These are phyloP conservation scores for Osmanthus fragrans DNA, from an alignment of 257 asterid species.

Conservation along the genomic window DNA sequence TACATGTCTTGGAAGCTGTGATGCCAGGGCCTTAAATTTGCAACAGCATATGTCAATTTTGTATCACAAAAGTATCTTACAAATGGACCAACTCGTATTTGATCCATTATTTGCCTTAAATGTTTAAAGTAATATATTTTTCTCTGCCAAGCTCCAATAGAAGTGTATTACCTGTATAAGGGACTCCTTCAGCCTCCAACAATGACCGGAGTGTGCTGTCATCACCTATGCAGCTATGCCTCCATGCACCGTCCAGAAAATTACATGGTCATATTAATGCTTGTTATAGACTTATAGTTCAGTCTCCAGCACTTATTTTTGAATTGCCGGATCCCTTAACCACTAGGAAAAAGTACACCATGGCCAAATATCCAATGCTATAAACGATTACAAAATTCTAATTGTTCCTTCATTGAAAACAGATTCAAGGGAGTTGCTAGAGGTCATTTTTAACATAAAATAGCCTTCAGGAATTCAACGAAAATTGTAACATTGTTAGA, in stretches of 20 bases:
- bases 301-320: slow-evolving; percentile 4
- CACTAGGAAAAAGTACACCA: background rate
- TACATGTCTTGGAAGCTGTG: slow-evolving; percentile 71
- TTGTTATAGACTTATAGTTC: background rate
- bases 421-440: background rate
- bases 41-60: slow-evolving; percentile 29
- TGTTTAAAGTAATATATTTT: slow-evolving; percentile 10
- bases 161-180: slow-evolving; percentile 53
- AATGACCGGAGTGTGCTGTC: slow-evolving; percentile 84
- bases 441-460: background rate
- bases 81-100: background rate
- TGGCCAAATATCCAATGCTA: background rate
- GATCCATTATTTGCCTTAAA: slow-evolving; percentile 6
- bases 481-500: no score
- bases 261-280: slow-evolving; percentile 9
- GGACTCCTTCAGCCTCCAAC: slow-evolving; percentile 70
- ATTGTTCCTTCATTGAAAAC: background rate
- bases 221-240: slow-evolving; percentile 91
- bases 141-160: slow-evolving; percentile 2
- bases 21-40: slow-evolving; percentile 31
- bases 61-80: slow-evolving; percentile 8
- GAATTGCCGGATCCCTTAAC: slow-evolving; percentile 1
- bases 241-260: slow-evolving; percentile 68
- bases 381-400: background rate
- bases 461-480: background rate